A percentile compares a stretch with the other conserved stretches of the same genome.
phyloP scores from a whole-genome alignment of 129 eudicot genomes.

The Dittrichia graveolens region DNA sequence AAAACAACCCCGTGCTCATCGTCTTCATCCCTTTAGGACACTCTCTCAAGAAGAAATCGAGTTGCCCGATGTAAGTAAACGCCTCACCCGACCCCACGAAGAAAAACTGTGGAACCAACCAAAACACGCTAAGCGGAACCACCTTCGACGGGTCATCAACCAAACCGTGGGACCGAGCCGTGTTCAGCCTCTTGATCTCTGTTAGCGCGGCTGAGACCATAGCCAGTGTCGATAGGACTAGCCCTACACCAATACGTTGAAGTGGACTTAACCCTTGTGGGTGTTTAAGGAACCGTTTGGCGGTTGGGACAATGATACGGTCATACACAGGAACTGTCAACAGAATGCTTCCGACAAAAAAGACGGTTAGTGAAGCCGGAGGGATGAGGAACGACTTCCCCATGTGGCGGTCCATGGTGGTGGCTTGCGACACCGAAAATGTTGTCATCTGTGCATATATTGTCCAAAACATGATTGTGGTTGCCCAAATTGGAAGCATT shows the following conservation, averaged over 20 bases:
- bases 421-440: slow-evolving; percentile 74
- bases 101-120: slow-evolving; percentile 80
- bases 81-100: slow-evolving; percentile 83
- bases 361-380: slow-evolving; percentile 69
- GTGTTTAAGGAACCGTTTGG: slow-evolving; percentile 42
- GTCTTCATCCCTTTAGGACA: slow-evolving; percentile 94
- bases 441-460: slow-evolving; percentile 91
- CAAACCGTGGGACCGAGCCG: slow-evolving; percentile 46
- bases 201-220: slow-evolving; percentile 67
- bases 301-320: slow-evolving; percentile 53
- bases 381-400: slow-evolving; percentile 70
- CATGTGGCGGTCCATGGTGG: slow-evolving; percentile 82
- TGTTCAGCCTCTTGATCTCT: slow-evolving; percentile 57
- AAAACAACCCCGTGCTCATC: slow-evolving; percentile 73
- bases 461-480: slow-evolving; percentile 78
- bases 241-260: slow-evolving; percentile 71
- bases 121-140: slow-evolving; percentile 65
- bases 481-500: slow-evolving; percentile 90
- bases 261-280: slow-evolving; percentile 77
- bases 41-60: slow-evolving; percentile 79
- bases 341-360: slow-evolving; percentile 71
- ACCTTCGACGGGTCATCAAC: slow-evolving; percentile 34
- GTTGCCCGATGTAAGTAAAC: slow-evolving; percentile 78
- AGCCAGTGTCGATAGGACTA: slow-evolving; percentile 54
- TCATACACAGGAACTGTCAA: slow-evolving; percentile 74